These are phyloP conservation scores for Drechslerella coelobrocha DNA, from an alignment of 2,329 filamentous ascomycete genomes.

Conservation along the genomic window DNA sequence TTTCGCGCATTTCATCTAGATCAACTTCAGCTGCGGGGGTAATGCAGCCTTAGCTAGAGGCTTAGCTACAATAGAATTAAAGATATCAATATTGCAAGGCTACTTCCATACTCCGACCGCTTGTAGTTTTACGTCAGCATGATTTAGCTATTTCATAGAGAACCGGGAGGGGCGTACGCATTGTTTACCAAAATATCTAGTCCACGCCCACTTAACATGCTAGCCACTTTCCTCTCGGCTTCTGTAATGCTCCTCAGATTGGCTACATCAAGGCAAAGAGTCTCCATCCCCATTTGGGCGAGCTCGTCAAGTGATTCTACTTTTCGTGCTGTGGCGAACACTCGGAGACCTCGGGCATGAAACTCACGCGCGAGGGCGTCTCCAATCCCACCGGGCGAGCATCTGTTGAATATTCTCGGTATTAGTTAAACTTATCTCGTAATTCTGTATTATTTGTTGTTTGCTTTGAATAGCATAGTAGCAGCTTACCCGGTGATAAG, in stretches of 20 bases:
- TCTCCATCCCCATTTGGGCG: slow-evolving; percentile 53
- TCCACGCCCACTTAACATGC: no score
- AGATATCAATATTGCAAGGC: neutral
- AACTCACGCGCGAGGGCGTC: slow-evolving; percentile 57
- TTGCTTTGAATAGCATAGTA: no score
- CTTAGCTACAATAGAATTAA: neutral
- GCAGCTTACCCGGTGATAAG: no score
- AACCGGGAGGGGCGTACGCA: no score
- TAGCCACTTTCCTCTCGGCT: no score
- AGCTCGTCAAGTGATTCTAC: slow-evolving; percentile 54
- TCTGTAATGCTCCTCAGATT: no score
- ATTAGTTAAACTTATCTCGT: no score
- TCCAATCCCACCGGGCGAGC: slow-evolving; percentile 57
- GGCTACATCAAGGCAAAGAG: slow-evolving; percentile 54
- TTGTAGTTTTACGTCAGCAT: no score
- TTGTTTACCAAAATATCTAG: no score
- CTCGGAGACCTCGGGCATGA: slow-evolving; percentile 54
- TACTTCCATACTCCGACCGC: neutral
- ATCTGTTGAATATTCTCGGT: slow-evolving; percentile 56
- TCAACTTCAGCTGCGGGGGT: slow-evolving; percentile 65
- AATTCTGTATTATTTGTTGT: no score
- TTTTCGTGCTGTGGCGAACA: slow-evolving; percentile 57
- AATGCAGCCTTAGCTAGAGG: slow-evolving; percentile 57
- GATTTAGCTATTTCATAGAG: no score
- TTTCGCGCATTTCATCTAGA: slow-evolving; percentile 64